phyloP scores from a whole-genome alignment of 1,284 basidiomycete species.

The Ganoderma lingzhi region DNA sequence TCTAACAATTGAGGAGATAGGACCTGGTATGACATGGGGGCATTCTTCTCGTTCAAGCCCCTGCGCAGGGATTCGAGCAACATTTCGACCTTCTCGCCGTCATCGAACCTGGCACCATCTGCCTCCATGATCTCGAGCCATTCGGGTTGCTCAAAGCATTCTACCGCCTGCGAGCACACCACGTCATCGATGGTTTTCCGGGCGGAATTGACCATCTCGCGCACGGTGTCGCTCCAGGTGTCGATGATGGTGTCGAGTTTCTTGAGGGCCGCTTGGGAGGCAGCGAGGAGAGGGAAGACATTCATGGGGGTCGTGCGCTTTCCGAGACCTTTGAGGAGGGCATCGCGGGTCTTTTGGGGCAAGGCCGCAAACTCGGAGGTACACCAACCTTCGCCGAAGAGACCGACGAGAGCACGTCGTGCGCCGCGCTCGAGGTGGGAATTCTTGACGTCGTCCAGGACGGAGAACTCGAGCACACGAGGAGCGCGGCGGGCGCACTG shows the following conservation, averaged over 20 bases:
- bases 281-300: slow-evolving; percentile 71
- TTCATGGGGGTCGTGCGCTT: slow-evolving; percentile 72
- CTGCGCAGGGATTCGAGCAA: slow-evolving; percentile 71
- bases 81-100: slow-evolving; percentile 75
- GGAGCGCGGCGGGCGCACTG: slow-evolving; percentile 83
- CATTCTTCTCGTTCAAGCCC: slow-evolving; percentile 66
- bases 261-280: slow-evolving; percentile 68
- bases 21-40: slow-evolving; percentile 79
- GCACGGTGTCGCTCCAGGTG: slow-evolving; percentile 71
- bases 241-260: slow-evolving; percentile 64
- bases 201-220: slow-evolving; percentile 69
- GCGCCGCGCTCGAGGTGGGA: slow-evolving; percentile 74
- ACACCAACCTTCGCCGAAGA: slow-evolving; percentile 90
- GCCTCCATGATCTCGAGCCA: slow-evolving; percentile 77
- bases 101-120: slow-evolving; percentile 77
- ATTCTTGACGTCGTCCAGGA: slow-evolving; percentile 80
- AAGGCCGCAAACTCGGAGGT: slow-evolving; percentile 80
- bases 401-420: slow-evolving; percentile 75
- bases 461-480: slow-evolving; percentile 82
- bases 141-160: slow-evolving; percentile 72
- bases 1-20: slow-evolving; percentile 27
- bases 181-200: slow-evolving; percentile 69
- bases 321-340: slow-evolving; percentile 73
- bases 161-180: slow-evolving; percentile 63
- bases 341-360: slow-evolving; percentile 70